Conservation (phyloP, 306 rosid species). For the Canavalia ensiformis region DNA sequence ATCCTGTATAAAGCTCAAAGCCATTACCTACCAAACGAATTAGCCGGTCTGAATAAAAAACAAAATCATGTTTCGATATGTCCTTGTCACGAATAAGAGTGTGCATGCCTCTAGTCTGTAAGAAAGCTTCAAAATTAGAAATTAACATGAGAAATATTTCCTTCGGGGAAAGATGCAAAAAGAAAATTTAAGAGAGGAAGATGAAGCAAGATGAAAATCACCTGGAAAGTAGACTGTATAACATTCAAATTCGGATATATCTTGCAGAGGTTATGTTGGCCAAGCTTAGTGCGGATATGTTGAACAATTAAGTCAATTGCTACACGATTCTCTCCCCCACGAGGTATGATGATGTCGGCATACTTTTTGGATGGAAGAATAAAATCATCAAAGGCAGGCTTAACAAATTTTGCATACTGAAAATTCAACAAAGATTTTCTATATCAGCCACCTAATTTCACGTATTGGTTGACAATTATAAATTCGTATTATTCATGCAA, state of each 20-base stretch:
- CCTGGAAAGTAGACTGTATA: conserved; percentile 94
- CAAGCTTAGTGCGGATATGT: conserved; percentile 91
- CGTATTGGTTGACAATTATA: conserved; percentile 28
- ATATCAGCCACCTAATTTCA: conserved; percentile 46
- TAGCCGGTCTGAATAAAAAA: conserved; percentile 91
- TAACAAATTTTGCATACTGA: conserved; percentile 94
- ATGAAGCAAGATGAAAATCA: conserved; percentile 51
- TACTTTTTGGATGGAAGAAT: conserved; percentile 93
- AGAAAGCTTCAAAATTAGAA: conserved; percentile 45
- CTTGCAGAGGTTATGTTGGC: conserved; percentile 94
- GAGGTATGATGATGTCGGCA: conserved; percentile 94
- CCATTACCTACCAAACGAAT: conserved; percentile 79
- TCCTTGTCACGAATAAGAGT: conserved; percentile 87
- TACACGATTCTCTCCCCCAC: conserved; percentile 89
- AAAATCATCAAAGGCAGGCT: conserved; percentile 97
- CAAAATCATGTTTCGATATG: conserved; percentile 90
- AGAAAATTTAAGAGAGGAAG: conserved; percentile 3
- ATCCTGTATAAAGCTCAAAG: conserved; percentile 37
- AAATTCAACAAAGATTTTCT: conserved; percentile 33
- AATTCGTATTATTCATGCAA: not conserved
- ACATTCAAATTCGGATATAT: conserved; percentile 84
- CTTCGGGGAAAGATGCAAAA: conserved; percentile 16
- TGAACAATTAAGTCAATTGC: conserved; percentile 97
- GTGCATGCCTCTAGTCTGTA: conserved; percentile 96
- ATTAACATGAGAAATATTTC: conserved; percentile 30